Evolutionary conservation across 108 stramenopile species (phyloP).

Genomic region (Fragilariopsis cylindrus): DNA sequence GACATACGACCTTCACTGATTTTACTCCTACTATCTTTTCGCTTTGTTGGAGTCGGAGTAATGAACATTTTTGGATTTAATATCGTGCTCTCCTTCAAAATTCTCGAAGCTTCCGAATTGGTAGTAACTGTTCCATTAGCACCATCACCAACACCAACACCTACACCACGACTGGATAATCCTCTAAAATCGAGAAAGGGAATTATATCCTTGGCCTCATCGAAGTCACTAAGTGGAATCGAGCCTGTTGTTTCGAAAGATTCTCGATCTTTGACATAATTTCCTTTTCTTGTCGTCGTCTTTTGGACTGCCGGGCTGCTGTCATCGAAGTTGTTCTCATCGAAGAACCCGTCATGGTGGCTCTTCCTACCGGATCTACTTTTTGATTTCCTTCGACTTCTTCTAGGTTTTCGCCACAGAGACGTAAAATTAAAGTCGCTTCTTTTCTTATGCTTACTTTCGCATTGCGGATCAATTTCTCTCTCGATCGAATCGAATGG

Average conservation of each 20-base stretch:
- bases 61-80: slow-evolving; percentile 16
- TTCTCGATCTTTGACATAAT: background rate
- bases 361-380: background rate
- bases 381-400: background rate
- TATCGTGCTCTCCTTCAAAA: background rate
- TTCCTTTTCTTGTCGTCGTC: slow-evolving; percentile 4
- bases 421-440: slow-evolving; percentile 17
- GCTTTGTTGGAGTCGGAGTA: background rate
- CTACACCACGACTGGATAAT: background rate
- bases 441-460: background rate
- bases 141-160: too few species aligned
- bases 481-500: background rate
- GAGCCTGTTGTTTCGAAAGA: slow-evolving; percentile 9
- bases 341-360: background rate
- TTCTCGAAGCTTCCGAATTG: background rate
- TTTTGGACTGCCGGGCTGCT: background rate
- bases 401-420: slow-evolving; percentile 15
- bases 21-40: background rate
- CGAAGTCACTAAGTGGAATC: slow-evolving; percentile 10
- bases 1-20: background rate
- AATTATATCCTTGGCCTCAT: slow-evolving; percentile 8
- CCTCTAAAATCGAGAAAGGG: slow-evolving; percentile 8
- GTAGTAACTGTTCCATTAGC: background rate
- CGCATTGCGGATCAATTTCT: background rate
- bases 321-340: background rate